Base-by-base conservation (phyloP, 139 green algal genomes). In the Micromonas commoda region DNA sequence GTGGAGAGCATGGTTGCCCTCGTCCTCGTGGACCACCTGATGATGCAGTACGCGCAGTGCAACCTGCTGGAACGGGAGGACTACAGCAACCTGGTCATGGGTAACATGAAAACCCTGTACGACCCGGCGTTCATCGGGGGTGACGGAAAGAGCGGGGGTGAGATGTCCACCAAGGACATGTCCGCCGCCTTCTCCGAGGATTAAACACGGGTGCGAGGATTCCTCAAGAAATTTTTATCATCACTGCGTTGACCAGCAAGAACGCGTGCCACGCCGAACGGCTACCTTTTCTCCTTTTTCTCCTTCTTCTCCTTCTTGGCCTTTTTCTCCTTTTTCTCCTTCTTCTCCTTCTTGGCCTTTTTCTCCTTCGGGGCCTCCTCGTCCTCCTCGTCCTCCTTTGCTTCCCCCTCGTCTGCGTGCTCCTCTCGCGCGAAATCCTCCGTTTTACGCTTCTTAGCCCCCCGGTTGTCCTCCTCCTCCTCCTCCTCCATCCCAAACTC, bases 1-100 rank as follows among this genome's bases (percentile, higher is more conserved):
- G 95, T 98, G n/a, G 95, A 99, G 86, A 77, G 82, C 60, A 98
- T 98, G 94, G 95, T 97, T 33, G 95, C 95, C 3, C 80, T 98
- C 32, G 91, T 97, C 51, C 89, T 99, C 38, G 94, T 89, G 0
- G 95, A 99, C 85, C 94, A 98, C 80, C 87, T 99, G 77, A 81
- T 98, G 81, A 87, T 93, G 85, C 91, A 97, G 78, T 88, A 87
- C 73, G 91, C 85, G 3, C 93, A 98, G 87, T 98, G 94, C 81
- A 87, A 97, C 85, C 85, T 98, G 75, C 82, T 97, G 82, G 89
- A 90, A n/a, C 73, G 87, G 4, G 71, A 82, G 3, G 85, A 84
- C 28, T 34, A 60, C 23, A 51, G 33, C 32, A 9, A 54, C 54
- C 21, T 74, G 23, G 32, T 52, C 6, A 24, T 32, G 20, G 53